Base-by-base conservation (phyloP, 768 basidiomycete species). In the Dendrothele bispora region DNA sequence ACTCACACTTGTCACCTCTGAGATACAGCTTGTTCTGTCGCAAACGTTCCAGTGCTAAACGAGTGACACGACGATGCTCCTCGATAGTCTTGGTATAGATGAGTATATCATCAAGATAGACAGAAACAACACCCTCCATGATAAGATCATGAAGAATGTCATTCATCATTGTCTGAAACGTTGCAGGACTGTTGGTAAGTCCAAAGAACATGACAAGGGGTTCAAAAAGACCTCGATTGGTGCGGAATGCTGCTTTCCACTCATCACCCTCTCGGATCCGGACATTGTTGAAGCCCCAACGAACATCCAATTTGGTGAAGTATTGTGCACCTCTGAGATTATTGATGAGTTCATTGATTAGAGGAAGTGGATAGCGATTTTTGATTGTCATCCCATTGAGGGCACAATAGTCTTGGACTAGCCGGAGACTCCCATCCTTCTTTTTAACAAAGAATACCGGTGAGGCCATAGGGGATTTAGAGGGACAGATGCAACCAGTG, bases 131-230 rank as follows among this genome's bases (percentile, higher is more conserved):
- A 1, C 68, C 58, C 7, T 52, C 30, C 45, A 67, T 59, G 30
- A 62, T 58, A 15, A 55, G 26, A 48, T 44, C 56, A 56, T 67
- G 65, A 55, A 73, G 74, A 0, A 67, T 65, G 1, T 65, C 64
- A 1, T n/a, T n/a, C n/a, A n/a, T n/a, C n/a, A n/a, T n/a, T n/a
- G n/a, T n/a, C n/a, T n/a, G n/a, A n/a, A n/a, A n/a, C n/a, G n/a
- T n/a, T n/a, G n/a, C n/a, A n/a, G n/a, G n/a, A n/a, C n/a, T n/a
- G n/a, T n/a, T n/a, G 63, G 63, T 5, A 55, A 69, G 39, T 1
- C 64, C 61, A 34, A 69, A 70, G 27, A 68, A 71, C 69, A 75
- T 72, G 14, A 75, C 70, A 0, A 53, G 37, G 6, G 56, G 68
- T 54, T 74, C 63, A 43, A 61, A n/a, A n/a, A n/a, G n/a, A n/a